A percentile compares a stretch with the other conserved stretches of the same genome.
These are phyloP conservation scores for Hirsutella rhossiliensis DNA, from an alignment of 2,329 filamentous ascomycete species.

Conservation along the genomic window DNA sequence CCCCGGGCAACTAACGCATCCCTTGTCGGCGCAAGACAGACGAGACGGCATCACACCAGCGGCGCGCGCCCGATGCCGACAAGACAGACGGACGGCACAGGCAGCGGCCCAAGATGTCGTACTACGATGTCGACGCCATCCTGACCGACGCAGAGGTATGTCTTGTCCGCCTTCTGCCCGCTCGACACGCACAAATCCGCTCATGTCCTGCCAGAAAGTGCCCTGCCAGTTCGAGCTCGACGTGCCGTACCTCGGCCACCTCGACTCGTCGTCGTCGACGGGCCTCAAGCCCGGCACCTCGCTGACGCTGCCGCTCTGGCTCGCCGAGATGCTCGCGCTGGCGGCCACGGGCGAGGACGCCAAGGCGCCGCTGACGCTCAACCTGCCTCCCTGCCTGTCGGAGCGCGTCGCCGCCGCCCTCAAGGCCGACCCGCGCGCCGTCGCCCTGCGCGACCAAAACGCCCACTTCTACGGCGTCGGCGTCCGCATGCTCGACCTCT, in stretches of 20 bases:
- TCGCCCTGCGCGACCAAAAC: conserved; percentile 72
- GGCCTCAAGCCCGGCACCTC: conserved; percentile 71
- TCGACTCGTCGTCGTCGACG: conserved; percentile 65
- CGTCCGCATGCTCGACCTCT: conserved; percentile 76
- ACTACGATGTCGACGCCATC: conserved; percentile 78
- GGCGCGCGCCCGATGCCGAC: not conserved
- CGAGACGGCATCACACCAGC: not conserved
- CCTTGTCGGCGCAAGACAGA: not conserved
- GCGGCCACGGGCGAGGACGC: conserved; percentile 35
- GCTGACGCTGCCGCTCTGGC: conserved; percentile 80
- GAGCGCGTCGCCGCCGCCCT: conserved; percentile 77
- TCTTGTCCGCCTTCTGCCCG: not conserved
- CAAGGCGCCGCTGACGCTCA: conserved; percentile 61
- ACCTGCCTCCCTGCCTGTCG: conserved; percentile 67
- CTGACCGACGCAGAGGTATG: conserved; percentile 69
- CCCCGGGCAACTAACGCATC: not conserved
- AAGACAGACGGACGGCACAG: not conserved
- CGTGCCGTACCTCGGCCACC: conserved; percentile 73
- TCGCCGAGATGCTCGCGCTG: conserved; percentile 84
- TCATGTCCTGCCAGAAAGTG: conserved; percentile 54
- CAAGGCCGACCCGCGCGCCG: conserved; percentile 77
- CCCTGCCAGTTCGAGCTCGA: conserved; percentile 91
- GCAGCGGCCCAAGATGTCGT: conserved; percentile 40
- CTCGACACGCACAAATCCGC: not conserved
- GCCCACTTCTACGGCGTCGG: conserved; percentile 83